Percentiles rank a stretch among this genome's conserved stretches.
Evolutionary conservation across 164 flowering plant species (phyloP).

Genomic region (Nelumbo lutea): DNA sequence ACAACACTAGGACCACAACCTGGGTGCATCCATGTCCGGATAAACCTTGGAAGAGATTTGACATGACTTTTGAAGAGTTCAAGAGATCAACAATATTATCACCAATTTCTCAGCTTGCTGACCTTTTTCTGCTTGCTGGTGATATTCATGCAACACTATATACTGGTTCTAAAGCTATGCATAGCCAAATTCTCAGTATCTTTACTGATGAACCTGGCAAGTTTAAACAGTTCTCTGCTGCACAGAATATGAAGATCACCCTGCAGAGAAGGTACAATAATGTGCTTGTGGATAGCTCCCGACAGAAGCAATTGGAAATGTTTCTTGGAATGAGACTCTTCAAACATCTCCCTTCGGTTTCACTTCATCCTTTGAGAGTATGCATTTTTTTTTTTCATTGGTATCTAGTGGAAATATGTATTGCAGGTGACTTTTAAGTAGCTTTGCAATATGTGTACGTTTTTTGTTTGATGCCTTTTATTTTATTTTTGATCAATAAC

Average conservation of each 20-base stretch:
- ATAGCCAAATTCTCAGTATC: conserved; percentile 92
- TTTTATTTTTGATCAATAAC: too few relatives aligned
- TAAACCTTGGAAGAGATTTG: conserved; percentile 54
- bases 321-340: conserved; percentile 96
- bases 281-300: conserved; percentile 87
- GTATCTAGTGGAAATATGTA: too few relatives aligned
- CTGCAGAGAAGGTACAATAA: conserved; percentile 91
- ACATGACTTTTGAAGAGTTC: conserved; percentile 95
- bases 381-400: conserved; percentile 48
- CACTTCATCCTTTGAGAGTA: conserved; percentile 71
- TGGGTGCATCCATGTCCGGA: conserved; percentile 99
- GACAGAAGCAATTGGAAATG: conserved; percentile 96
- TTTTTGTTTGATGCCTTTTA: background rate
- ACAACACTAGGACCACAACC: conserved; percentile 92
- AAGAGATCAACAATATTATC: conserved; percentile 82
- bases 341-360: conserved; percentile 88
- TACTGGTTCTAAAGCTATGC: conserved; percentile 99
- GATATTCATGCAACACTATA: conserved; percentile 98
- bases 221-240: conserved; percentile 89
- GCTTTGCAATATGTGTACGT: background rate
- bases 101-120: conserved; percentile 81
- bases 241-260: conserved; percentile 90
- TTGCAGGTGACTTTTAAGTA: background rate
- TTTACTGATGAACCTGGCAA: conserved; percentile 88
- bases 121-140: conserved; percentile 83